Evolutionary conservation across 2,329 filamentous ascomycete species (phyloP), one percentile per base, ranked within the genome.

Genomic region (Fusarium cyanostomum): DNA sequence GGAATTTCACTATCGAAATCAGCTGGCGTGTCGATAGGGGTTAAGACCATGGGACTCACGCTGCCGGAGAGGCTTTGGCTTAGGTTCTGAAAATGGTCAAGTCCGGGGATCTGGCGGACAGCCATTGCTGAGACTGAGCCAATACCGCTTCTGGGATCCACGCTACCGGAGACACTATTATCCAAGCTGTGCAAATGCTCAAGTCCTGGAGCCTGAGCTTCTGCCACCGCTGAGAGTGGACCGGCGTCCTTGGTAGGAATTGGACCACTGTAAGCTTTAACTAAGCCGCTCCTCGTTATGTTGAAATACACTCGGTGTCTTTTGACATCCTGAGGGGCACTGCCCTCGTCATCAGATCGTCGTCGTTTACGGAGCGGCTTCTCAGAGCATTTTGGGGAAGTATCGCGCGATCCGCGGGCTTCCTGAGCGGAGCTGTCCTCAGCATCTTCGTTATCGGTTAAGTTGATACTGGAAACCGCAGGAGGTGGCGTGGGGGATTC

Each of bases 1-100:
- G 68, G 56, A 12, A 69, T 66, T 27, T 71, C 68, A 35, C 58
- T 61, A 15, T 27, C 31, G 30, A 30, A 38, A 28, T 69, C 34
- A 66, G 57, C 43, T 11, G 2, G 11, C 1, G 33, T 8, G 10
- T 61, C 48, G 7, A 28, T 24, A 12, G 18, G 37, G 24, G 39
- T 60, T 31, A 51, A 12, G 10, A 21, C 10, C 15, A 31, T 34
- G 3, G 52, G 56, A 43, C 59, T 59, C 9, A 33, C 10, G 35
- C 18, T 34, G 31, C 39, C 44, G 9, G 59, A 42, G 18, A 18
- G 16, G 34, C 26, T 41, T 12, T 15, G 27, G 16, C n/a, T 28
- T 21, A 13, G 31, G 13, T 15, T 12, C 3, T 42, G 27, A 7
- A 30, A n/a, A n/a, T 42, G 31, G 6, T 31, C 18, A 12, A 48